Conservation (phyloP, 345 rosid genomes). For the Acer negundo region DNA sequence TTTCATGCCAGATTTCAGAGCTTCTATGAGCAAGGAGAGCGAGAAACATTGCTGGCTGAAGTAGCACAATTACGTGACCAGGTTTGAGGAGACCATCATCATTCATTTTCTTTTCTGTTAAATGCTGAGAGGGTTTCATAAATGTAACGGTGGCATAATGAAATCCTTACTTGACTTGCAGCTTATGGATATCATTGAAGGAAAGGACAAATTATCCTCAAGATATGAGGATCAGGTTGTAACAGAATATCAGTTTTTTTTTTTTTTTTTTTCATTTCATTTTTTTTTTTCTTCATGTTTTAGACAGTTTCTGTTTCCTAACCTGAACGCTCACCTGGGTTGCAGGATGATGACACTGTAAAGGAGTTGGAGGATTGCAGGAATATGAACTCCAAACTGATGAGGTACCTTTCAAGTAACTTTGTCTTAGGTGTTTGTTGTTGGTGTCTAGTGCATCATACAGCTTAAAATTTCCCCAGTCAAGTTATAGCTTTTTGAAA, state of each 20-base stretch:
- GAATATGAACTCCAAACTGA: constrained; percentile 60
- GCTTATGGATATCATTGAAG: constrained; percentile 55
- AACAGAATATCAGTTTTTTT: constrained; percentile 7
- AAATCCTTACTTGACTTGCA: constrained; percentile 32
- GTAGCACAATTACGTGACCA: constrained; percentile 69
- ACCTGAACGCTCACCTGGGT: constrained; percentile 14
- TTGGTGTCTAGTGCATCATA: background rate
- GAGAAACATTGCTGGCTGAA: constrained; percentile 66
- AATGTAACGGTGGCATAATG: background rate
- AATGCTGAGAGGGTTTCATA: background rate
- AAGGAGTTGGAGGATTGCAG: constrained; percentile 71
- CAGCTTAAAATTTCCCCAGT: background rate
- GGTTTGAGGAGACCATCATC: constrained; percentile 43
- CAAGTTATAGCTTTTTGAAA: background rate
- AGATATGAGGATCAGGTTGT: constrained; percentile 43
- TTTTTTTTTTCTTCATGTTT: constrained; percentile 18
- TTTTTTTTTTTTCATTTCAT: constrained; percentile 2
- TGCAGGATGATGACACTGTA: constrained; percentile 53
- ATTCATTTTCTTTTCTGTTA: background rate
- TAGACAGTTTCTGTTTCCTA: constrained; percentile 23
- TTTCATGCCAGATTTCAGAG: constrained; percentile 60
- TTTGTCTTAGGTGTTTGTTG: constrained; percentile 9
- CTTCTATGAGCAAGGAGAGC: constrained; percentile 69
- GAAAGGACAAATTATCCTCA: constrained; percentile 36
- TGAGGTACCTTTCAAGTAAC: constrained; percentile 48